These are phyloP conservation scores for Coprinellus aureogranulatus DNA, from an alignment of 768 basidiomycete genomes.

Conservation along the genomic window DNA sequence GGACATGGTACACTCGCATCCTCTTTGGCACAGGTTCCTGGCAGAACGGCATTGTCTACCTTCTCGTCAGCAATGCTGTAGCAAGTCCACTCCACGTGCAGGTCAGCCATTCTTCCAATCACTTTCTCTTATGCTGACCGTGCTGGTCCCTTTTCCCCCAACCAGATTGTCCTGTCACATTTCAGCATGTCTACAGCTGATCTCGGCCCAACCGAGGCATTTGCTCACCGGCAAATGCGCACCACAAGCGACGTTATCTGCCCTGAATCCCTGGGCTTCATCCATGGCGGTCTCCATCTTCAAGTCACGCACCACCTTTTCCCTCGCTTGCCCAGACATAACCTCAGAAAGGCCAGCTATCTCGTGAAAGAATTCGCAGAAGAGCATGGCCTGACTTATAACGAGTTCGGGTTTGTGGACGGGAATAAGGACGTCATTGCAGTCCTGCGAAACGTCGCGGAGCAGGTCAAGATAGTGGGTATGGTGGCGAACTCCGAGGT, in stretches of 20 bases:
- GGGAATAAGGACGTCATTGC: slow-evolving; percentile 83
- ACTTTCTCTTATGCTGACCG: neutral
- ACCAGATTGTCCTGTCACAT: slow-evolving; percentile 92
- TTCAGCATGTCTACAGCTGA: slow-evolving; percentile 94
- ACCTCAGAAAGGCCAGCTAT: slow-evolving; percentile 75
- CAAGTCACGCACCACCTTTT: slow-evolving; percentile 98
- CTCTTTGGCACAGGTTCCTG: slow-evolving; percentile 71
- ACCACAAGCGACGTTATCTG: slow-evolving; percentile 98
- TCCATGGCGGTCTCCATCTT: slow-evolving; percentile 96
- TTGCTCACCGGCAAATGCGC: slow-evolving; percentile 89
- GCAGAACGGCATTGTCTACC: slow-evolving; percentile 66
- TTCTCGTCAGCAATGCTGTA: slow-evolving; percentile 80
- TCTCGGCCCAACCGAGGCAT: slow-evolving; percentile 87
- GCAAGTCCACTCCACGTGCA: slow-evolving; percentile 94
- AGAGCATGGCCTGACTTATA: slow-evolving; percentile 82
- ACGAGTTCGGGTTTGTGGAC: slow-evolving; percentile 85
- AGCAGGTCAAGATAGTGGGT: slow-evolving; percentile 81
- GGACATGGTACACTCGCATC: slow-evolving; percentile 79
- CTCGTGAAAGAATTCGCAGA: slow-evolving; percentile 86
- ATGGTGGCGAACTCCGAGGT: slow-evolving; percentile 79
- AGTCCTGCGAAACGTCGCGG: slow-evolving; percentile 81
- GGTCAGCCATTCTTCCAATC: slow-evolving; percentile 60
- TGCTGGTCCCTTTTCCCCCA: neutral
- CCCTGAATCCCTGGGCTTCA: slow-evolving; percentile 73
- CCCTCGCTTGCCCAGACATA: slow-evolving; percentile 92